Conservation (phyloP, 1,139 yeast species). For the Kluyveromyces sp. region DNA sequence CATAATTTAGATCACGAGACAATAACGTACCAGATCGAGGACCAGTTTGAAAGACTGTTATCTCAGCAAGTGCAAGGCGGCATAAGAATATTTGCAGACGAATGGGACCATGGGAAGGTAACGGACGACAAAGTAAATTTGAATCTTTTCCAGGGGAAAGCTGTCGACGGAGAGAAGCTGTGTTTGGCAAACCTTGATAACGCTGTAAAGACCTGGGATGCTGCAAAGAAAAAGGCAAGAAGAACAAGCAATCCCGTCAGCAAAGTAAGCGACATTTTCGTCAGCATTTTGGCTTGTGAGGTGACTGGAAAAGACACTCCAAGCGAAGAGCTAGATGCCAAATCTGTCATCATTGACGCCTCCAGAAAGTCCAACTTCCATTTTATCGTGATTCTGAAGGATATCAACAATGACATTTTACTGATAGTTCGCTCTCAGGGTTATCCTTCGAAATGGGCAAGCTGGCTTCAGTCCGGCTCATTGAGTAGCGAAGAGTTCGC, state of each 20-base stretch:
- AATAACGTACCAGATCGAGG: constrained; percentile 42
- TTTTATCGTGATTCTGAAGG: constrained; percentile 69
- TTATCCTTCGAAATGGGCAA: constrained; percentile 83
- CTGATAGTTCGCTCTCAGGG: constrained; percentile 78
- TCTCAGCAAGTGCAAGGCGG: constrained; percentile 83
- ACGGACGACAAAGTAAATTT: constrained; percentile 42
- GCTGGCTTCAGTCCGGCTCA: constrained; percentile 58
- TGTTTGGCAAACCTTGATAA: constrained; percentile 82
- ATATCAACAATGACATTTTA: constrained; percentile 68
- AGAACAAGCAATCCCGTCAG: constrained; percentile 34
- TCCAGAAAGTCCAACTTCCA: constrained; percentile 44
- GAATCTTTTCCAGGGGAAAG: constrained; percentile 68
- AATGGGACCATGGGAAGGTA: constrained; percentile 32
- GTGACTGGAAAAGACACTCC: constrained; percentile 21
- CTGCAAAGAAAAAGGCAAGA: constrained; percentile 30
- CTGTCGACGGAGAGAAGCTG: constrained; percentile 82
- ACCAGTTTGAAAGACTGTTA: constrained; percentile 76
- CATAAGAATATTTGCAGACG: constrained; percentile 51
- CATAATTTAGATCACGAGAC: constrained; percentile 64
- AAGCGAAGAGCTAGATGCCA: constrained; percentile 20
- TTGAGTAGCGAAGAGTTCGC: constrained; percentile 32
- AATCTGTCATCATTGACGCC: constrained; percentile 34
- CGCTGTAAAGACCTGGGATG: constrained; percentile 45
- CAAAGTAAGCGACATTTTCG: constrained; percentile 56
- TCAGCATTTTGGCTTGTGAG: constrained; percentile 64